Conservation (phyloP, 768 basidiomycete genomes). For the Pulveroboletus sp. region DNA sequence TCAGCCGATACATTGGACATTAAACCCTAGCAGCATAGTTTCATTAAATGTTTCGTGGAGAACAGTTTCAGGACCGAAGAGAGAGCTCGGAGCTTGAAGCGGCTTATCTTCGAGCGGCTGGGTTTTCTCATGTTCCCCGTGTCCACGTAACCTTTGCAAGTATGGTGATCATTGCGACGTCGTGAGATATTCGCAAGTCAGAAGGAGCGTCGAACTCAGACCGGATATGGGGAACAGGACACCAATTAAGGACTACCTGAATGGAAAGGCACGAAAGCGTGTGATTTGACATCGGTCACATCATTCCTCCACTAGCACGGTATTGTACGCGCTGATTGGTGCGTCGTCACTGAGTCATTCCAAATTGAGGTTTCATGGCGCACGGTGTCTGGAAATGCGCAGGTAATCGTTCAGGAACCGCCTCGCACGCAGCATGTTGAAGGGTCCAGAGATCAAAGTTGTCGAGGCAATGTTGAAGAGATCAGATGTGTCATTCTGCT, state of each 20-base stretch:
- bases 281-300: conserved; percentile 11
- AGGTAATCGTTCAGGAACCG: neutral
- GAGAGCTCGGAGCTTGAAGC: conserved; percentile 13
- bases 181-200: conserved; percentile 41
- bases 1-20: conserved; percentile 40
- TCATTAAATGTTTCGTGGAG: conserved; percentile 22
- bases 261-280: conserved; percentile 29
- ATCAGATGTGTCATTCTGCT: neutral
- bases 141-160: conserved; percentile 25
- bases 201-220: conserved; percentile 41
- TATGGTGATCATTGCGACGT: conserved; percentile 39
- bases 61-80: conserved; percentile 19
- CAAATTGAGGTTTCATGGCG: conserved; percentile 8
- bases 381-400: conserved; percentile 6
- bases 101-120: too few relatives aligned
- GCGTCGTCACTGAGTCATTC: conserved; percentile 1
- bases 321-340: neutral
- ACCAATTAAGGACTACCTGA: conserved; percentile 42
- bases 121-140: too few relatives aligned
- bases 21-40: conserved; percentile 40
- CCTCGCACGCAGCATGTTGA: neutral
- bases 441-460: conserved; percentile 1
- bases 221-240: conserved; percentile 57
- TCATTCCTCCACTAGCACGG: neutral
- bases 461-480: conserved; percentile 1